Evolutionary conservation across 306 rosid genomes (phyloP), one percentile per base, ranked within the genome.

Genomic region (Quercus wislizeni): DNA sequence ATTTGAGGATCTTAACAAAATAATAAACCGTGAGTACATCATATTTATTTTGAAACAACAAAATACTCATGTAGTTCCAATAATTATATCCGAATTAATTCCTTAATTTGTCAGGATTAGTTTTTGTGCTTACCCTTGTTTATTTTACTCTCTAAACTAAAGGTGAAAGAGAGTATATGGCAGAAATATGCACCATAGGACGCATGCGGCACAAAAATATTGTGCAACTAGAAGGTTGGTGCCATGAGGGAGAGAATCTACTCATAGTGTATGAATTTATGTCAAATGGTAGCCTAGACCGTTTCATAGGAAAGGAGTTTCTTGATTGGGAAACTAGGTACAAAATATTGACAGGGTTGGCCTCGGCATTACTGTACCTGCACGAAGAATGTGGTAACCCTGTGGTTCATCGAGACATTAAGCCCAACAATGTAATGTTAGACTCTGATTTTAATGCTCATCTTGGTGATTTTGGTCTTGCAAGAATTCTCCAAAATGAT

Each of bases 131-230:
- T 77, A 38, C 46, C 2, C 43, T 7, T 54, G 52, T 67, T 74
- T 73, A 63, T 8, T 69, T 73, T 38, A 38, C 46, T 7, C 33
- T 55, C 2, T 70, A 71, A 83, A 71, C 61, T 5, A 35, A 38
- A 90, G 94, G 94, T 52, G 92, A 90, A 79, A 83, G 78, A 78
- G 94, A 90, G 83, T 85, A 86, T 82, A 83, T 88, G 1, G 92
- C 90, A 56, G 92, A 90, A 81, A 88, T 90, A 81, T 77, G 90
- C 46, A 90, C 90, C 17, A 90, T 86, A 18, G 94, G 90, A 33
- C 77, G 88, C 20, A 80, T 90, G 21, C 74, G 88, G 74, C 94
- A 90, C 86, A 90, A 69, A 79, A 90, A 90, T 81, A 61, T 90
- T 21, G 78, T 90, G 75, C 84, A 86, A 70, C 88, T 90, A 58